Base-by-base conservation (phyloP, 805 yeast species). In the Candida khao-thaluensis region DNA sequence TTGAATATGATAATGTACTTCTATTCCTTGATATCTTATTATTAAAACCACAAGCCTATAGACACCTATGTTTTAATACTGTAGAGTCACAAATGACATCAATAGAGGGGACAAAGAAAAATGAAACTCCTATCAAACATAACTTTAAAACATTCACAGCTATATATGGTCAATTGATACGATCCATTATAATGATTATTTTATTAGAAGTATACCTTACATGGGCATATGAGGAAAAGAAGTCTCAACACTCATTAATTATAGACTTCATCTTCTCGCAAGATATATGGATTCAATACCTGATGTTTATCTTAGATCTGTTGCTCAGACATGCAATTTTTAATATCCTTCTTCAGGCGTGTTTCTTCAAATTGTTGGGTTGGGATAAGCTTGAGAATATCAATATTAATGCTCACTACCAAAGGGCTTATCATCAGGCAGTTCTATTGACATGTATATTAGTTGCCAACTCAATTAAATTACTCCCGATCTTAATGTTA, bases 161-260 rank as follows among this genome's bases (percentile, higher is more conserved):
- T 9, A 22, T 36, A 14, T 32, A 23, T 14, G 25, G 22, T 2
- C 28, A 29, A 20, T 16, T 39, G 5, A 11, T 22, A 3, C 36
- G 45, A 16, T 30, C 39, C 12, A 33, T 41, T 4, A 21, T 85
- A 3, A 66, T 91, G 26, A 69, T 84, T 38, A 65, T 85, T 0
- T 70, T 93, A 11, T 88, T 91, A 52, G 97, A 93, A 51, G 91
- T 91, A 4, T 93, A 93, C 57, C 60, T 93, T 37, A 81, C 79
- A 1, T 93, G 99, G 98, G 95, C 95, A 0, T 78, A 82, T 40
- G 90, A 85, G 44, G 99, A 91, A 58, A 79, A 76, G 49, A 74
- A 71, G 40, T 52, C 53, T 27, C 46, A 53, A 7, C 69, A 64
- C 35, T 50, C 62, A 6, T 17, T 47, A 26, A 37, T 56, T 18